Base-by-base conservation (phyloP, 768 basidiomycete genomes). In the Cystofilobasidium ferigula region DNA sequence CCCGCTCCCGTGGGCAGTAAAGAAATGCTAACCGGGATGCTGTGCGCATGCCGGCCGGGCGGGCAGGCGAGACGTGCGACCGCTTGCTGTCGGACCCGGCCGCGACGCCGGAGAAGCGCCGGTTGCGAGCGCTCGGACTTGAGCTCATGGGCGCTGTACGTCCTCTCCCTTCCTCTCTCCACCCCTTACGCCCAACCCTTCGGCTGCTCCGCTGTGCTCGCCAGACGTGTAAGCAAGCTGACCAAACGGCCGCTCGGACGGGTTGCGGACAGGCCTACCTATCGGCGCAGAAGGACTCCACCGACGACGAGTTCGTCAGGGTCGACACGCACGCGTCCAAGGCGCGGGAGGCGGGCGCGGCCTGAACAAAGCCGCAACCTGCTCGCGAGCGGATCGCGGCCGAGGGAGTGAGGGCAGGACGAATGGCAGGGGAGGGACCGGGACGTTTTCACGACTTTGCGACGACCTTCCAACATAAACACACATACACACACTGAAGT, bases 141-240 rank as follows among this genome's bases (percentile, higher is more conserved):
- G 71, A 72, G 45, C 47, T 75, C 32, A 72, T 76, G 72, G 73
- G 72, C 28, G 75, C 75, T 62, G 76, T 77, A 54, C 69, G 75
- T 70, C 9, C 26, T 20, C 20, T 34, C n/a, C 16, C 54, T 9
- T 14, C 38, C 26, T 7, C 30, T 16, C 34, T 16, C 57, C n/a
- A 53, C 40, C 56, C 18, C 22, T 26, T 28, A 24, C 48, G n/a
- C 20, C 4, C 35, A 24, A 47, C 34, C 26, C 26, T 9, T 42
- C 48, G 0, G 20, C 26, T 26, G 24, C 47, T n/a, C 47, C 34
- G 38, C 51, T 35, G 20, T 57, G 32, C 16, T 10, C 12, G 20
- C 16, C 47, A 28, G 26, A 35, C n/a, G 14, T n/a, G 47, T 30
- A 22, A 48, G n/a, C 10, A 20, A 34, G 32, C 13, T 32, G 53